Evolutionary conservation across 1,284 basidiomycete species (phyloP).

Genomic region (Mixia osmundae): DNA sequence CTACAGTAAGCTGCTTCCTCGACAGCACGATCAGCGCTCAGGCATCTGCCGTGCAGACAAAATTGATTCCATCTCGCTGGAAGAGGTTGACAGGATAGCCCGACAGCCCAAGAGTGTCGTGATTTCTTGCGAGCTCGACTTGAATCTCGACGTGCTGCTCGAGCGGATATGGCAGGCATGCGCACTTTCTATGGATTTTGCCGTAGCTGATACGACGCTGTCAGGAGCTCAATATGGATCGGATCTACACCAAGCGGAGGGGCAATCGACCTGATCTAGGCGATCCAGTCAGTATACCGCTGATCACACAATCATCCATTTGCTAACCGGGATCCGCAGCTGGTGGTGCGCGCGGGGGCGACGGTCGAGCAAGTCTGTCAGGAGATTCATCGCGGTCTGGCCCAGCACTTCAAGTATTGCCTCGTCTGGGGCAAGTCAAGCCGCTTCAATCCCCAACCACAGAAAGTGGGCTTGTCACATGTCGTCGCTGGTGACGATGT

Average conservation of each 20-base stretch:
- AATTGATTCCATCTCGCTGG: constrained; percentile 21
- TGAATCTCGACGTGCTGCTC: constrained; percentile 75
- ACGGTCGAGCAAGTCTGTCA: constrained; percentile 49
- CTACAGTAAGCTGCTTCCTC: constrained; percentile 67
- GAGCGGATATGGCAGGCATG: constrained; percentile 58
- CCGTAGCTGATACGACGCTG: constrained; percentile 2
- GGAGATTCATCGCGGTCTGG: constrained; percentile 26
- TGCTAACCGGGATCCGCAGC: constrained; percentile 77
- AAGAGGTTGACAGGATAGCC: constrained; percentile 64
- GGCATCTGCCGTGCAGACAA: too few relatives aligned
- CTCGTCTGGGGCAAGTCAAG: constrained; percentile 20
- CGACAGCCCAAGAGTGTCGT: constrained; percentile 66
- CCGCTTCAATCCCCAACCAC: constrained; percentile 48
- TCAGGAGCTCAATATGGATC: constrained; percentile 7
- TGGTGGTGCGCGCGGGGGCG: constrained; percentile 72
- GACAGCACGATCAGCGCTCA: too few relatives aligned
- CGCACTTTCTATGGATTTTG: not conserved
- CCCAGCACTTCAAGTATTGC: constrained; percentile 37
- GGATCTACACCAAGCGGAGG: constrained; percentile 81
- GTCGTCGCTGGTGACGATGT: constrained; percentile 83
- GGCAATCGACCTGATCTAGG: constrained; percentile 47
- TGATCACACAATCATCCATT: constrained; percentile 22
- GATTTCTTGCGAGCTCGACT: constrained; percentile 76
- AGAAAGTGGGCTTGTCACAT: constrained; percentile 67
- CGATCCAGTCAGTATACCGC: constrained; percentile 70